Percentiles rank a stretch among this genome's conserved stretches.
These are phyloP conservation scores for Flaveria ramosissima DNA, from an alignment of 129 eudicot species.

Conservation along the genomic window DNA sequence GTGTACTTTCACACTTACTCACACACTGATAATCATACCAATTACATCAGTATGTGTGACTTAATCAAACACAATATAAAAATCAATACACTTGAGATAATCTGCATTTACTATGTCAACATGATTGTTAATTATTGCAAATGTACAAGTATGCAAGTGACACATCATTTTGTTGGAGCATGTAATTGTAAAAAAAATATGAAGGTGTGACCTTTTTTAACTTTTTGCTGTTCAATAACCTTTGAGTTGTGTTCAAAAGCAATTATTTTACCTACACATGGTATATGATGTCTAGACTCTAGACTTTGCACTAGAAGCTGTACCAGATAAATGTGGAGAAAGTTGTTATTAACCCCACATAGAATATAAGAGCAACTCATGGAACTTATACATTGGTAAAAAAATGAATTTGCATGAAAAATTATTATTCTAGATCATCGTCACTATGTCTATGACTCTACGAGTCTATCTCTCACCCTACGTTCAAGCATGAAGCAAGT, in stretches of 20 bases:
- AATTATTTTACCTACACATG: background rate
- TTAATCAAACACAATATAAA: background rate
- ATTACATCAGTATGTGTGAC: background rate
- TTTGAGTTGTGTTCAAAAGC: background rate
- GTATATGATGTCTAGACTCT: too few relatives aligned
- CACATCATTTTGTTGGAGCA: too few relatives aligned
- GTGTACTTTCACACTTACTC: background rate
- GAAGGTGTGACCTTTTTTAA: background rate
- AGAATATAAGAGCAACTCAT: too few relatives aligned
- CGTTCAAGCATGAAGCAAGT: too few relatives aligned
- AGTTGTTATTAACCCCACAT: too few relatives aligned
- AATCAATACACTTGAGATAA: background rate
- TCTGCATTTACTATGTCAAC: background rate
- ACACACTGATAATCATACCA: background rate
- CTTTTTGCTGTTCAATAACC: background rate
- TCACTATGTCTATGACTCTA: too few relatives aligned
- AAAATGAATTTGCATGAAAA: too few relatives aligned
- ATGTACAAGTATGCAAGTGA: background rate
- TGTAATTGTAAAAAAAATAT: background rate
- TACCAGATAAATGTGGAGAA: too few relatives aligned
- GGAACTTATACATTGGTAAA: too few relatives aligned
- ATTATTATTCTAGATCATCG: too few relatives aligned
- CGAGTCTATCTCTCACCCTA: too few relatives aligned
- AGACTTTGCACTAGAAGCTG: too few relatives aligned
- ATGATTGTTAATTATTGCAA: conserved; percentile 5